A percentile compares a stretch with the other conserved stretches of the same genome.
Conservation (phyloP, 176 grass and related monocot genomes). For the Zizania latifolia region DNA sequence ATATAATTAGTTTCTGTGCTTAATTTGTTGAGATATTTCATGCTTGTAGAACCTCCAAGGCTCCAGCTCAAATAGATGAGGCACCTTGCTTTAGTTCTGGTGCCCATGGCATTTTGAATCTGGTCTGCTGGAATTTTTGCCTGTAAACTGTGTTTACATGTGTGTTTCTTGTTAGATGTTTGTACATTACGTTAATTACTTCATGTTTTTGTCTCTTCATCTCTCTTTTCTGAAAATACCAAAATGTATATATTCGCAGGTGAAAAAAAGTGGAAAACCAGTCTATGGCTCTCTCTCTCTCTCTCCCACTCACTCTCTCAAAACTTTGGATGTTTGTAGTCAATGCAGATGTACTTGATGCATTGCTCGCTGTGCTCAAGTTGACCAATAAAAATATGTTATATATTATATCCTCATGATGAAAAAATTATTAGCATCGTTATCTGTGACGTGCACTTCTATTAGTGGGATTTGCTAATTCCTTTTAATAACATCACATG, state of each 20-base stretch:
- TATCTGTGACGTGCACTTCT: background rate
- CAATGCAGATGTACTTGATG: background rate
- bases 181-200: background rate
- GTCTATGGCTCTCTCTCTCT: background rate
- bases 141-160: slow-evolving; percentile 9
- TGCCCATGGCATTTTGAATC: background rate
- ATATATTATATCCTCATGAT: background rate
- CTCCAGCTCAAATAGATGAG: background rate
- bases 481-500: background rate
- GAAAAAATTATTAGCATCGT: background rate
- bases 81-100: background rate
- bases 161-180: background rate
- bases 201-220: background rate
- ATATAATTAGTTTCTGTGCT: background rate
- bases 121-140: background rate
- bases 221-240: background rate
- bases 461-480: background rate
- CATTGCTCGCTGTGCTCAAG: background rate
- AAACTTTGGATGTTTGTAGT: background rate
- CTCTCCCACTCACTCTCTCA: background rate
- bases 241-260: background rate
- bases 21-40: background rate
- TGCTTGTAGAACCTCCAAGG: background rate
- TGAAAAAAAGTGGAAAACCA: background rate
- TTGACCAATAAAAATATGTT: background rate